phyloP scores from a whole-genome alignment of 106 monocot species.

The Acorus gramineus region DNA sequence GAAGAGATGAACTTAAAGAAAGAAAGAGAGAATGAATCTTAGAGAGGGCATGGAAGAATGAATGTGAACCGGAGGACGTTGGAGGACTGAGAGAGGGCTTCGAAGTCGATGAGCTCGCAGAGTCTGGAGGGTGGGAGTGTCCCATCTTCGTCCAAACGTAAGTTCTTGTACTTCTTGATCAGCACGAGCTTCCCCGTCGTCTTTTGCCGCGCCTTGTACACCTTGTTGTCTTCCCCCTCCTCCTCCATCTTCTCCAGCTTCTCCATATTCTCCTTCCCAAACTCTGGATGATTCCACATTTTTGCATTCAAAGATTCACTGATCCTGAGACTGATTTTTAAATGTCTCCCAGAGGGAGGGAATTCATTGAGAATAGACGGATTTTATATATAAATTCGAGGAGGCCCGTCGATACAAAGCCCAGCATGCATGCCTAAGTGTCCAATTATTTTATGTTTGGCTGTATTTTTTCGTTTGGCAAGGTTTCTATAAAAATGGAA shows the following conservation, averaged over 20 bases:
- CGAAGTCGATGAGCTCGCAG: slow-evolving; percentile 90
- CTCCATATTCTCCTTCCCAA: slow-evolving; percentile 37
- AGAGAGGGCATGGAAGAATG: background rate
- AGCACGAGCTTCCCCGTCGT: slow-evolving; percentile 82
- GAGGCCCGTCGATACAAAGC: too few species aligned
- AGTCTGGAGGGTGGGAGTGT: slow-evolving; percentile 84
- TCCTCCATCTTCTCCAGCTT: slow-evolving; percentile 99
- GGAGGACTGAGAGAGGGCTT: slow-evolving; percentile 78
- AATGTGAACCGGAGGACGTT: slow-evolving; percentile 60
- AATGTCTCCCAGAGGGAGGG: too few species aligned
- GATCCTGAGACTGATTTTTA: too few species aligned
- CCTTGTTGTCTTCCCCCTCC: slow-evolving; percentile 97
- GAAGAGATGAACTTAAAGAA: too few species aligned
- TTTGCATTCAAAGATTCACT: too few species aligned
- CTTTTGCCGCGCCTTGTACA: slow-evolving; percentile 93
- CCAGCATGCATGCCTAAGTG: too few species aligned
- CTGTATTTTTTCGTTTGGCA: too few species aligned
- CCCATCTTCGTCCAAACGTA: slow-evolving; percentile 96
- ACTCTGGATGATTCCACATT: slow-evolving; percentile 31
- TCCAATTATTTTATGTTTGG: too few species aligned
- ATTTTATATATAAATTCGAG: too few species aligned
- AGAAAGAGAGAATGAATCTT: background rate
- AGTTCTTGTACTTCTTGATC: slow-evolving; percentile 78
- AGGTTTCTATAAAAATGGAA: too few species aligned
- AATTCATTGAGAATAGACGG: too few species aligned